These are phyloP conservation scores for Rhizopogon vinicolor DNA, from an alignment of 768 basidiomycete species.

Conservation along the genomic window DNA sequence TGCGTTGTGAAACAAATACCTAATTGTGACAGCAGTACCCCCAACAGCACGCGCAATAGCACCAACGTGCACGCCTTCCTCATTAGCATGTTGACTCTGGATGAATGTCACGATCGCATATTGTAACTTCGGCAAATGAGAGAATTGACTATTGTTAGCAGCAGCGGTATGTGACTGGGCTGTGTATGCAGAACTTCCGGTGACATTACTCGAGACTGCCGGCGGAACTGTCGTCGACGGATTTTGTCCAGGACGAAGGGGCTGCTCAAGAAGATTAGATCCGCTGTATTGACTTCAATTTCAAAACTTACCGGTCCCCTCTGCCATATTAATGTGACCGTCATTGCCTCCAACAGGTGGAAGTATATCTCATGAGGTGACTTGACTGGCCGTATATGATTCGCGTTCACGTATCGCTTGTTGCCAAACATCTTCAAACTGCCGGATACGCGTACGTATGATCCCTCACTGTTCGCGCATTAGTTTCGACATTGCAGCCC, in stretches of 20 bases:
- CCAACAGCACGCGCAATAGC: conserved; percentile 66
- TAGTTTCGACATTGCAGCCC: not conserved
- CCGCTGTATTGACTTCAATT: not conserved
- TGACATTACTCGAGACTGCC: not conserved
- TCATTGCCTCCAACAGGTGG: conserved; percentile 74
- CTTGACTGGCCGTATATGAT: conserved; percentile 60
- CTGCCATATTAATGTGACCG: conserved; percentile 60
- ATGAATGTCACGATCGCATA: conserved; percentile 67
- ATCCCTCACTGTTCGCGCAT: conserved; percentile 50
- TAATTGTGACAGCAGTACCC: conserved; percentile 53
- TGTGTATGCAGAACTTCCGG: conserved; percentile 39
- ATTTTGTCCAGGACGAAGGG: conserved; percentile 27
- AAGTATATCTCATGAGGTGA: conserved; percentile 79
- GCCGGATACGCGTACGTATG: conserved; percentile 79
- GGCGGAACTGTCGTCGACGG: conserved; percentile 9
- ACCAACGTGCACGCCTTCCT: conserved; percentile 72
- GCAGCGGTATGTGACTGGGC: conserved; percentile 24
- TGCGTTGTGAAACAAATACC: conserved; percentile 33
- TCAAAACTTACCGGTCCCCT: conserved; percentile 55
- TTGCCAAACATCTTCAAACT: conserved; percentile 75
- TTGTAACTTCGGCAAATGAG: conserved; percentile 55
- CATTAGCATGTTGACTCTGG: conserved; percentile 34
- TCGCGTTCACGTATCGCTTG: conserved; percentile 80
- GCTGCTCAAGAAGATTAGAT: conserved; percentile 17
- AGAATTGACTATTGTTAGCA: conserved; percentile 38